Evolutionary conservation across 2,329 filamentous ascomycete genomes (phyloP), one percentile per base, ranked within the genome.

Genomic region (Fusarium fujikuroi): DNA sequence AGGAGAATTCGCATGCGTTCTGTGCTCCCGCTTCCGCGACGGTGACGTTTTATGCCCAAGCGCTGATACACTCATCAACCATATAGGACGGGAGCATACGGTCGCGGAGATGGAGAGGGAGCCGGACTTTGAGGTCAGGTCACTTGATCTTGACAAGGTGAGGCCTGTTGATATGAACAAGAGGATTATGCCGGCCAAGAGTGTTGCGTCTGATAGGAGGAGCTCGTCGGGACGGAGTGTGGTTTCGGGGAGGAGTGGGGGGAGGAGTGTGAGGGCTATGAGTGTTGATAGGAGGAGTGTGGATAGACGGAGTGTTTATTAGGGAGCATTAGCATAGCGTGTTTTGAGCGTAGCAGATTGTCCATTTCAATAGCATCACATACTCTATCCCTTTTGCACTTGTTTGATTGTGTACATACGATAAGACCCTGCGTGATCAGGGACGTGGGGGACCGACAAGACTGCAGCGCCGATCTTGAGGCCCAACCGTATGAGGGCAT

Each of bases 1-100:
- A 9, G 76, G 75, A 19, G 63, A 75, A 19, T 77, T 70, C 23
- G 76, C 76, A 4, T 77, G 76, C 12, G 58, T 77, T 1, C 66
- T 77, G 18, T 77, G 75, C 42, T 74, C 40, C 10, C 69, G 61
- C 37, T 74, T 66, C 42, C 74, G 75, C 15, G 70, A 76, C 5
- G 63, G 62, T 2, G 75, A 77, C 30, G 62, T 73, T 5, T 28
- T 77, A 4, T 77, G 74, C n/a, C 54, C 56, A 0, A 73, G 60
- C 0, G 74, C 76, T 2, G 75, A 77, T 56, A 66, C 65, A 1
- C 32, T 77, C 5, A 34, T 77, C 7, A 64, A 74, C 23, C 75
- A 77, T n/a, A 52, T 77, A 2, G 75, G 75, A 3, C 58, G 60
- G 21, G 63, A 61, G 11, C 75, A 77, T 37, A 62, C 32, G 9